Percentiles rank a stretch among this genome's conserved stretches.
phyloP scores from a whole-genome alignment of 2,329 filamentous ascomycete genomes.

The Paecilomyces fulvus region DNA sequence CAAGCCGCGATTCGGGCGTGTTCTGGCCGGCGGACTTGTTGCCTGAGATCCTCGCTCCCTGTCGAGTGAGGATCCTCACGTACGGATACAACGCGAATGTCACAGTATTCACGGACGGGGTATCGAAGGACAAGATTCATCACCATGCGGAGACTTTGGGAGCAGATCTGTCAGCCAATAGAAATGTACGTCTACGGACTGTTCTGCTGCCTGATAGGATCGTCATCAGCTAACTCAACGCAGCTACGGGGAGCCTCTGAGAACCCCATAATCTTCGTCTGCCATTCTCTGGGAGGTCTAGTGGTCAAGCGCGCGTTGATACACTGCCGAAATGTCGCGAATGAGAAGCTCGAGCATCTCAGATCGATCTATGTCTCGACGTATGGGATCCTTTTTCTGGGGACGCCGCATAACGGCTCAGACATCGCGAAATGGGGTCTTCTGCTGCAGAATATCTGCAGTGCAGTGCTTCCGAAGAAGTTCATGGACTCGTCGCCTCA shows the following conservation, averaged over 20 bases:
- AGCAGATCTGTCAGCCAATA: slow-evolving; percentile 53
- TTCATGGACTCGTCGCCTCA: slow-evolving; percentile 60
- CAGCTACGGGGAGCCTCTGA: slow-evolving; percentile 40
- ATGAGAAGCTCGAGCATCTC: slow-evolving; percentile 53
- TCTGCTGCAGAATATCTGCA: slow-evolving; percentile 59
- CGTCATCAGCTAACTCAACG: not conserved
- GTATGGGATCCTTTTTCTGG: slow-evolving; percentile 67
- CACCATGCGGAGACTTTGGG: slow-evolving; percentile 65
- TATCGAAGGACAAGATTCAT: slow-evolving; percentile 58
- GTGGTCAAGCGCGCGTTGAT: slow-evolving; percentile 62
- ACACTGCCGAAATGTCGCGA: slow-evolving; percentile 55
- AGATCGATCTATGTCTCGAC: slow-evolving; percentile 66
- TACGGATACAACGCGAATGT: slow-evolving; percentile 69
- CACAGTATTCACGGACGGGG: slow-evolving; percentile 42
- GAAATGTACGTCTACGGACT: slow-evolving; percentile 36
- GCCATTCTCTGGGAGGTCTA: slow-evolving; percentile 65
- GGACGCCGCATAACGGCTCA: slow-evolving; percentile 65
- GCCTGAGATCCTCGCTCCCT: slow-evolving; percentile 49
- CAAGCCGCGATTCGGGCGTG: slow-evolving; percentile 38
- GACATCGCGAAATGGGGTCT: slow-evolving; percentile 60
- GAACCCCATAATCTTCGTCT: slow-evolving; percentile 67
- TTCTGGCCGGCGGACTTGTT: slow-evolving; percentile 66
- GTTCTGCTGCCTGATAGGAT: not conserved
- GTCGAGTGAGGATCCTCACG: slow-evolving; percentile 56
- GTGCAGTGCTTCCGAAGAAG: slow-evolving; percentile 55